Percentiles rank a stretch among this genome's conserved stretches.
phyloP scores from a whole-genome alignment of 495 filamentous ascomycete species.

The Neurospora tetraspora region DNA sequence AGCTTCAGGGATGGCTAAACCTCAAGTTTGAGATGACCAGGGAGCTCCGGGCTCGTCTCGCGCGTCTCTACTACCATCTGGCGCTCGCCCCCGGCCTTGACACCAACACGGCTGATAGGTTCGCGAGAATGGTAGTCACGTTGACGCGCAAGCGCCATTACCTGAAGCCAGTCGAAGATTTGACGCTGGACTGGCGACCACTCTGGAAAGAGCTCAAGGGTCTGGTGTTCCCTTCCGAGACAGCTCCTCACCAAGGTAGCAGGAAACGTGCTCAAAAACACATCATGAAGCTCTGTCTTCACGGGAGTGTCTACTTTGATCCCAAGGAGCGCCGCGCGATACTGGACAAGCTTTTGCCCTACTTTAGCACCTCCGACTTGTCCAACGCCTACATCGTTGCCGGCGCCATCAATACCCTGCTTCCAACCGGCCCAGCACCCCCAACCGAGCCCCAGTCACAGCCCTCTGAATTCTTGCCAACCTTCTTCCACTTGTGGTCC shows the following conservation, averaged over 20 bases:
- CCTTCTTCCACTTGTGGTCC: constrained; percentile 95
- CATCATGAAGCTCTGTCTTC: constrained; percentile 77
- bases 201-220: constrained; percentile 85
- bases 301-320: constrained; percentile 87
- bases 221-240: constrained; percentile 77
- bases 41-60: constrained; percentile 69
- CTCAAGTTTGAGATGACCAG: constrained; percentile 93
- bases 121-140: constrained; percentile 91
- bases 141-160: constrained; percentile 95
- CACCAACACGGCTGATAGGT: constrained; percentile 69
- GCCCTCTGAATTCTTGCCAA: constrained; percentile 76
- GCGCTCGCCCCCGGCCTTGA: constrained; percentile 86
- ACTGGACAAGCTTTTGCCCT: constrained; percentile 91
- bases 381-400: constrained; percentile 82
- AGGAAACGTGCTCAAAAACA: constrained; percentile 37
- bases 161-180: constrained; percentile 75
- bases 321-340: constrained; percentile 75
- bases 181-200: constrained; percentile 86
- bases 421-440: constrained; percentile 75
- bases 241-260: constrained; percentile 39
- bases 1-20: constrained; percentile 87
- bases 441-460: constrained; percentile 58
- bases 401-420: constrained; percentile 72
- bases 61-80: constrained; percentile 89
- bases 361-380: constrained; percentile 85